Percentiles rank a stretch among this genome's conserved stretches.
These are phyloP conservation scores for Auriscalpium vulgare DNA, from an alignment of 768 basidiomycete species.

Conservation along the genomic window DNA sequence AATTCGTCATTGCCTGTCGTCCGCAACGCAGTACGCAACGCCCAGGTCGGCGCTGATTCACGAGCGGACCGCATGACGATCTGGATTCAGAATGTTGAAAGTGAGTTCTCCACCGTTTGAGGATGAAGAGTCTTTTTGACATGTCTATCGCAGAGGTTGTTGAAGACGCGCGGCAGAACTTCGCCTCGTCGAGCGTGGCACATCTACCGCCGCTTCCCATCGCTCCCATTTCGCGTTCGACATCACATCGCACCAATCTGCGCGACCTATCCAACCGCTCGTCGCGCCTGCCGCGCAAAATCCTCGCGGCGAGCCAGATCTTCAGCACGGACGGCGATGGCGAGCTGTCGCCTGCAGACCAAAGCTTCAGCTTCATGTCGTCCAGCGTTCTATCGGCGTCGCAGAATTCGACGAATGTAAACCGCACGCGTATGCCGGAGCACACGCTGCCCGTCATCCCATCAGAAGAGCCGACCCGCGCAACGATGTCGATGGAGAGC, in stretches of 20 bases:
- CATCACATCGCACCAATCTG: constrained; percentile 20
- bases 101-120: constrained; percentile 35
- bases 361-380: constrained; percentile 10
- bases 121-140: background rate
- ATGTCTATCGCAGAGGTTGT: constrained; percentile 51
- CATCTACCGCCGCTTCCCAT: constrained; percentile 58
- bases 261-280: constrained; percentile 32
- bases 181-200: constrained; percentile 42
- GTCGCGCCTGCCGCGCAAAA: constrained; percentile 52
- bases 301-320: constrained; percentile 63
- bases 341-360: constrained; percentile 24
- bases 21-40: constrained; percentile 44
- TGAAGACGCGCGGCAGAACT: constrained; percentile 71
- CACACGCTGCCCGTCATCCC: constrained; percentile 19
- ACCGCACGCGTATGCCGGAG: constrained; percentile 1
- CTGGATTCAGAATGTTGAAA: constrained; percentile 81
- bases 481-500: constrained; percentile 19
- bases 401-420: background rate
- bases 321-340: constrained; percentile 44
- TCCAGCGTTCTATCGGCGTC: constrained; percentile 12
- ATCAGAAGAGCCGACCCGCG: constrained; percentile 16
- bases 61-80: constrained; percentile 62
- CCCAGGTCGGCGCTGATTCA: constrained; percentile 45
- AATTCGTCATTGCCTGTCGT: constrained; percentile 48
- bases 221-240: constrained; percentile 44